Percentiles rank a stretch among this genome's conserved stretches.
Conservation (phyloP, 257 asterid species). For the Haberlea rhodopensis region DNA sequence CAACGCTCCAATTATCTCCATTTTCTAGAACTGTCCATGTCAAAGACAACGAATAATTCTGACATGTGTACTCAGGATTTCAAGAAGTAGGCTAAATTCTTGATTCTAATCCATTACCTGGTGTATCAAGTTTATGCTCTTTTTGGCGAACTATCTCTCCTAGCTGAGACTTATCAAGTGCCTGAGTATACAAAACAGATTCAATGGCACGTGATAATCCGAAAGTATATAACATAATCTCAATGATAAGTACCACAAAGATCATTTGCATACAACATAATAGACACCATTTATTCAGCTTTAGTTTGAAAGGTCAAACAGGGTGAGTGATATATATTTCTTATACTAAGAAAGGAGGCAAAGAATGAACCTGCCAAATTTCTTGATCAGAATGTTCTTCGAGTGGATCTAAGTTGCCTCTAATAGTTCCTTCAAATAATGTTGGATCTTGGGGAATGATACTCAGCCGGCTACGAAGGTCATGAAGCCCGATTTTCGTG, state of each 20-base stretch:
- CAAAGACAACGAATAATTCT: conserved; percentile 5
- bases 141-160: conserved; percentile 78
- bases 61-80: conserved; percentile 1
- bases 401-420: conserved; percentile 91
- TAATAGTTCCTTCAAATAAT: conserved; percentile 92
- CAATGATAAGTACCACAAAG: neutral
- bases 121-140: conserved; percentile 81
- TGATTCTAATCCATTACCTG: conserved; percentile 45
- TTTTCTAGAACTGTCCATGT: conserved; percentile 61
- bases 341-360: neutral
- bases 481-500: conserved; percentile 84
- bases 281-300: neutral
- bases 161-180: conserved; percentile 91
- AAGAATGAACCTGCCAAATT: conserved; percentile 74
- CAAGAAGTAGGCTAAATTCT: neutral
- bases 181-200: conserved; percentile 39
- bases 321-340: too few relatives aligned
- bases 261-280: neutral
- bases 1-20: conserved; percentile 98
- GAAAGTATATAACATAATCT: neutral
- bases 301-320: neutral
- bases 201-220: neutral
- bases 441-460: conserved; percentile 99
- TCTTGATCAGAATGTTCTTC: conserved; percentile 84
- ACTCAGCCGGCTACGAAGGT: conserved; percentile 82